phyloP scores from a whole-genome alignment of 805 yeast genomes.

The Pichia ethanolica region DNA sequence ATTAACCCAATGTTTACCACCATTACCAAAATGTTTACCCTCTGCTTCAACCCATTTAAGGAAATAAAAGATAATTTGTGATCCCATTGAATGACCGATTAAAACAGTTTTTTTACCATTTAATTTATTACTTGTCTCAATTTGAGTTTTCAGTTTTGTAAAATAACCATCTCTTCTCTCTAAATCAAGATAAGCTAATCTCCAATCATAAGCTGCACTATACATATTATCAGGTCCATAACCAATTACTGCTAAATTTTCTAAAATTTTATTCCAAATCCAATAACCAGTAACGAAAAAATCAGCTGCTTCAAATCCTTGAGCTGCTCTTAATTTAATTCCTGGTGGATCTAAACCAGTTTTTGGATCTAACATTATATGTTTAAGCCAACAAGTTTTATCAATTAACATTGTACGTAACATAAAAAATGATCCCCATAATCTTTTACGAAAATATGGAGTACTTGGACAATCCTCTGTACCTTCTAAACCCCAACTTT shows the following conservation, averaged over 20 bases:
- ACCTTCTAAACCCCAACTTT: conserved; percentile 82
- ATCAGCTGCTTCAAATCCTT: conserved; percentile 95
- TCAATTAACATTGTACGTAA: conserved; percentile 84
- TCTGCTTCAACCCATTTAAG: conserved; percentile 94
- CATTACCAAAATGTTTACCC: conserved; percentile 77
- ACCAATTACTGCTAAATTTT: conserved; percentile 88
- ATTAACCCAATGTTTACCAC: conserved; percentile 87
- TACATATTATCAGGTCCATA: conserved; percentile 88
- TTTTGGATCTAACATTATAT: conserved; percentile 77
- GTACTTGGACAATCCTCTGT: conserved; percentile 75
- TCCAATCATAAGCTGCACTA: conserved; percentile 95
- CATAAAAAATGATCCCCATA: conserved; percentile 98
- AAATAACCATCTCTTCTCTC: conserved; percentile 86
- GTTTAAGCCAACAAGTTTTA: conserved; percentile 89
- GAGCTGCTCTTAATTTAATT: conserved; percentile 78
- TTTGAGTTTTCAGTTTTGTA: conserved; percentile 60
- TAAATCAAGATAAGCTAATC: conserved; percentile 80
- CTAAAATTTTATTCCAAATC: conserved; percentile 97
- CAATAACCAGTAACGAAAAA: conserved; percentile 96
- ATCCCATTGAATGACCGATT: conserved; percentile 94
- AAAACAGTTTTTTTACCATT: conserved; percentile 66
- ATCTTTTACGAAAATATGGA: conserved; percentile 78
- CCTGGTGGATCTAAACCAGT: conserved; percentile 92
- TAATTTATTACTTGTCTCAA: conserved; percentile 50
- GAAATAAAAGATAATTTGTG: conserved; percentile 82